A percentile compares a stretch with the other conserved stretches of the same genome.
Conservation (phyloP, 1,284 basidiomycete genomes). For the Irpex sp. region DNA sequence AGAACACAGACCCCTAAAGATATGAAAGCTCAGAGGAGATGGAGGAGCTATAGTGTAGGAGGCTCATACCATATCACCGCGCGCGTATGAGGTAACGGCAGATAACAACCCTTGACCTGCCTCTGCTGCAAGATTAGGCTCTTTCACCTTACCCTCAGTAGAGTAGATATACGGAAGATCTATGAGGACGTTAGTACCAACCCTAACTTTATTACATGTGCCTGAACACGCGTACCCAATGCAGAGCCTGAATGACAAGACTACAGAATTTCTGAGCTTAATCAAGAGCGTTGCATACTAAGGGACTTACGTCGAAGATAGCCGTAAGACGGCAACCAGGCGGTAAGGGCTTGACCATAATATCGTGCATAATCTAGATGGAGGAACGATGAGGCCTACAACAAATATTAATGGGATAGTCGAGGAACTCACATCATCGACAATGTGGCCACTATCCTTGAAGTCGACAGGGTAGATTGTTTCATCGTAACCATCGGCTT, state of each 20-base stretch:
- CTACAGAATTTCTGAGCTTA: slow-evolving; percentile 32
- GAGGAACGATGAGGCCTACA: no score
- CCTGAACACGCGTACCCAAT: slow-evolving; percentile 26
- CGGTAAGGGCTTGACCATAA: slow-evolving; percentile 75
- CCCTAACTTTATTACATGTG: neutral
- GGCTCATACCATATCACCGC: slow-evolving; percentile 57
- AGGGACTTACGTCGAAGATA: slow-evolving; percentile 72
- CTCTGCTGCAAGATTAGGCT: slow-evolving; percentile 79
- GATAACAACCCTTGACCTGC: slow-evolving; percentile 74
- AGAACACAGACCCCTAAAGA: slow-evolving; percentile 55
- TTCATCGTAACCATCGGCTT: slow-evolving; percentile 66
- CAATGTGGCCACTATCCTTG: slow-evolving; percentile 66
- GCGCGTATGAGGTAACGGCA: slow-evolving; percentile 68
- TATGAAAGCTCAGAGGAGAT: neutral
- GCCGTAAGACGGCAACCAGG: slow-evolving; percentile 84
- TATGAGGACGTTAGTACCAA: slow-evolving; percentile 10
- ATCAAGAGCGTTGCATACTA: neutral
- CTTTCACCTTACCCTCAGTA: slow-evolving; percentile 91
- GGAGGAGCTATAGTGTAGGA: neutral
- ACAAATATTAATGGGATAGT: no score
- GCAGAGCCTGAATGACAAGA: slow-evolving; percentile 46
- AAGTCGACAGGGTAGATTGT: slow-evolving; percentile 87
- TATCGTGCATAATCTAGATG: slow-evolving; percentile 59
- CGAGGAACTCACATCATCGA: slow-evolving; percentile 70
- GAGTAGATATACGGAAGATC: slow-evolving; percentile 61